These are phyloP conservation scores for Apiotrichum laibachii DNA, from an alignment of 1,284 basidiomycete genomes.

Conservation along the genomic window DNA sequence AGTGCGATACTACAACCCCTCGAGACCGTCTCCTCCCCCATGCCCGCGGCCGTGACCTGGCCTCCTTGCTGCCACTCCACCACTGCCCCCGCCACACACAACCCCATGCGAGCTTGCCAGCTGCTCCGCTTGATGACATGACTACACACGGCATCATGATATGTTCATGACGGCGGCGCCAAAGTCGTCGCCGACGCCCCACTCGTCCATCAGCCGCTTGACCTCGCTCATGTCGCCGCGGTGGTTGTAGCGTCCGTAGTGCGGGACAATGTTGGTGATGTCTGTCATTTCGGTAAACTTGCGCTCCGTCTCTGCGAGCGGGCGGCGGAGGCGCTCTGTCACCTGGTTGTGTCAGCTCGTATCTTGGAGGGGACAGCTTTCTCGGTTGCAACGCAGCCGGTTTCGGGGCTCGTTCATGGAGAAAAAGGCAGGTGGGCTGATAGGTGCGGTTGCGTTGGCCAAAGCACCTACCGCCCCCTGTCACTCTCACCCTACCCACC, in stretches of 20 bases:
- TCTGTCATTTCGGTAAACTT: slow-evolving; percentile 50
- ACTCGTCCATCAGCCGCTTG: slow-evolving; percentile 45
- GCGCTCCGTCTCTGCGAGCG: slow-evolving; percentile 29
- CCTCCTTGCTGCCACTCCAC: too few relatives aligned
- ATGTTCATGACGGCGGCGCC: slow-evolving; percentile 44
- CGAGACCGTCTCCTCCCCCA: too few relatives aligned
- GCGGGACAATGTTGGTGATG: slow-evolving; percentile 49
- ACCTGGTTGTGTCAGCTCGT: slow-evolving; percentile 31
- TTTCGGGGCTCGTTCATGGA: too few relatives aligned
- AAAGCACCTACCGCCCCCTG: background rate
- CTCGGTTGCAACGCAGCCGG: too few relatives aligned
- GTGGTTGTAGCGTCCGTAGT: slow-evolving; percentile 50
- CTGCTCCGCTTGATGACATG: too few relatives aligned
- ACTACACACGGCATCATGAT: too few relatives aligned
- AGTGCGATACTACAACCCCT: too few relatives aligned
- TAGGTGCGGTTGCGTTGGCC: too few relatives aligned
- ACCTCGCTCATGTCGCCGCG: slow-evolving; percentile 54
- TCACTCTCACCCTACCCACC: background rate
- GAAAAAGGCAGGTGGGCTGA: background rate
- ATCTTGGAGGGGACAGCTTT: too few relatives aligned
- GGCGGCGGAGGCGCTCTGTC: slow-evolving; percentile 50
- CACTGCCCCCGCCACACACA: too few relatives aligned
- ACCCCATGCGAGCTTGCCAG: too few relatives aligned
- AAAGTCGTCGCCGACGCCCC: slow-evolving; percentile 52
- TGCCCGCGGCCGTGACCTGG: too few relatives aligned